A percentile compares a stretch with the other conserved stretches of the same genome.
Evolutionary conservation across 139 green algal genomes (phyloP).

Genomic region (Micromonas commoda): DNA sequence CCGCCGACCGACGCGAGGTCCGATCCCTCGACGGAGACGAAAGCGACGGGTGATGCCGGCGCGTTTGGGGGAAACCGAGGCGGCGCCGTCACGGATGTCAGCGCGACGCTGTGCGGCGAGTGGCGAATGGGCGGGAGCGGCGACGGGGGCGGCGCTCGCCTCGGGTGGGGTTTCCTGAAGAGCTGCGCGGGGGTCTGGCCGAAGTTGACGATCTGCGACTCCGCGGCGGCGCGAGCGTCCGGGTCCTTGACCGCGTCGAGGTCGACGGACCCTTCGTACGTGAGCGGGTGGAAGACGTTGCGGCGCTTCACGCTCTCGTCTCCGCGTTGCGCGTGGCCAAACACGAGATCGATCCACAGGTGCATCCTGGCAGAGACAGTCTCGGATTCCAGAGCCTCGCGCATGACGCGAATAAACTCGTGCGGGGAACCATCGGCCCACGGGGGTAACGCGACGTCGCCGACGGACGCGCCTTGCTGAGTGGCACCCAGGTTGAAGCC

Average conservation of each 20-base stretch:
- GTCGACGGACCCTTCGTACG: constrained; percentile 51
- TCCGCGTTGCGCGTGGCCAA: constrained; percentile 49
- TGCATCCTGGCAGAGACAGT: constrained; percentile 53
- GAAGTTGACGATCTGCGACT: constrained; percentile 48
- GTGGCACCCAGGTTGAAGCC: constrained; percentile 26
- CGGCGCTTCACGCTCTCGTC: constrained; percentile 35
- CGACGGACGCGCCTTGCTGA: constrained; percentile 49
- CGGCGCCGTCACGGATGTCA: not conserved
- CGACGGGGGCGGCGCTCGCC: not conserved
- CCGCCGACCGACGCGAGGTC: no score
- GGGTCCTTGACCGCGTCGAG: constrained; percentile 41
- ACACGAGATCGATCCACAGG: constrained; percentile 62
- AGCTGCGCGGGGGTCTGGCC: constrained; percentile 46
- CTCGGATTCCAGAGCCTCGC: constrained; percentile 57
- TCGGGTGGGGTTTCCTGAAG: constrained; percentile 36
- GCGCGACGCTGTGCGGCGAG: not conserved
- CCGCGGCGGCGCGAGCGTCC: constrained; percentile 25
- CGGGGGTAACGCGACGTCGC: constrained; percentile 68
- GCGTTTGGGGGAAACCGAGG: constrained; percentile 2
- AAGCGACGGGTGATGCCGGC: not conserved
- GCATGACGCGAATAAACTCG: constrained; percentile 51
- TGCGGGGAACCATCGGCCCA: constrained; percentile 55
- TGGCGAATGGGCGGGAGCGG: constrained; percentile 6
- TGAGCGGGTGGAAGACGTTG: constrained; percentile 54
- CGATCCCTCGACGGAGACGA: not conserved